Base-by-base conservation (phyloP, 2,329 filamentous ascomycete genomes). In the Podosphaera leucotricha region DNA sequence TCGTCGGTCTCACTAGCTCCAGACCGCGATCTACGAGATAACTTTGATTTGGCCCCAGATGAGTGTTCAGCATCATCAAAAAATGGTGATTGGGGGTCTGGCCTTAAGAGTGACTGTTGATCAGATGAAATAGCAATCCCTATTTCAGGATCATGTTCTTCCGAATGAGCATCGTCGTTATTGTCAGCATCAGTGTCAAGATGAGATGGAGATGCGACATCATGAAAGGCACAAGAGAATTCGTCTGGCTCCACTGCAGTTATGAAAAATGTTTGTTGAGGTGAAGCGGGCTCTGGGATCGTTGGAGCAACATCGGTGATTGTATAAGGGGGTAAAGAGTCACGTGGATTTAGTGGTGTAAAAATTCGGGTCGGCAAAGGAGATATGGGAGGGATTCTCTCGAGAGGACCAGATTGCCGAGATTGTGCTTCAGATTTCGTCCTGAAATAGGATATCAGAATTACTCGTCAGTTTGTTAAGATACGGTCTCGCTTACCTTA, bases 161-260 rank as follows among this genome's bases (percentile, higher is more conserved):
- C 18, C 15, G 37, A 38, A 15, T 22, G 37, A 38, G 18, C 18
- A 20, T 38, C 35, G 16, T 8, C 35, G 16, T 19, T n/a, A 38
- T 8, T 16, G 5, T 38, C 20, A 13, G 37, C 20, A 8, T 20
- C 18, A 38, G 37, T 15, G 7, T 43, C 38, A 22, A 30, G 26
- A 22, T 19, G 28, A 16, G 11, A 22, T n/a, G 45, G 35, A 20
- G 16, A 36, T 22, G 41, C 30, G 13, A 45, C 43, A 30, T 48
- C 36, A 15, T 46, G 37, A 24, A 44, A 50, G 13, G 35, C n/a
- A 4, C 44, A 38, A 15, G 48, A 45, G 41, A 50, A 50, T 39
- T 52, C 47, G 13, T 50, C 46, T 16, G 44, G 47, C 16, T 47
- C 46, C 11, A 35, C 38, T 3, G 41, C n/a, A 8, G 45, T 43